phyloP scores from a whole-genome alignment of 805 yeast genomes.

The Yarrowia hollandica region DNA sequence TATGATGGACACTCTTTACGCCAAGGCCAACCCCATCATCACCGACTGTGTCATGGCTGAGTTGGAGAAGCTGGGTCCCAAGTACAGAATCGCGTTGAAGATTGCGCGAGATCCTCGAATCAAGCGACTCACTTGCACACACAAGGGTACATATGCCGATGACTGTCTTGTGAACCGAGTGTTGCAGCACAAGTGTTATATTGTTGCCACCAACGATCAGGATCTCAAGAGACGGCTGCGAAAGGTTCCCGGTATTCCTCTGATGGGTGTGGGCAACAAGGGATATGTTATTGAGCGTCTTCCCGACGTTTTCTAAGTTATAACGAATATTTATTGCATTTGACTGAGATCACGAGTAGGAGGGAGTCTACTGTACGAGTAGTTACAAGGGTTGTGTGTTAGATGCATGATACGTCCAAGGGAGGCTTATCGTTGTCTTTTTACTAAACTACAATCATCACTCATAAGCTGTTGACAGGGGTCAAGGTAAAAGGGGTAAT shows the following conservation, averaged over 20 bases:
- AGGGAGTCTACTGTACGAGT: no score
- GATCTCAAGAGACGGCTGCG: constrained; percentile 90
- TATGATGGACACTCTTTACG: constrained; percentile 92
- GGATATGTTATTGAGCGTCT: constrained; percentile 89
- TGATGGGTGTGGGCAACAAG: constrained; percentile 95
- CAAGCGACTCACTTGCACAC: constrained; percentile 81
- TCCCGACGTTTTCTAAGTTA: constrained; percentile 67
- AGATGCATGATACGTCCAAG: no score
- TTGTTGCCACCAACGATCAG: constrained; percentile 98
- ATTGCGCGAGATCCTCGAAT: constrained; percentile 94
- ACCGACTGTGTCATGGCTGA: constrained; percentile 99
- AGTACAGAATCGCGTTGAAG: constrained; percentile 86
- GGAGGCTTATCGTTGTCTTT: no score
- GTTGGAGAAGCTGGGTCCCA: constrained; percentile 92
- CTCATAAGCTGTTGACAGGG: no score
- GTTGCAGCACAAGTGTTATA: constrained; percentile 92
- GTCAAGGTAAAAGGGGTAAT: no score
- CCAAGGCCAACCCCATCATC: constrained; percentile 91
- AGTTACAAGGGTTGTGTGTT: no score
- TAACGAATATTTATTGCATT: constrained; percentile 15
- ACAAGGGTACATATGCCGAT: constrained; percentile 97
- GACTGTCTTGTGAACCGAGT: constrained; percentile 93
- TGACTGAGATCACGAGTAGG: no score
- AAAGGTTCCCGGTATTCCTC: constrained; percentile 95
- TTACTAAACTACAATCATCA: no score